These are phyloP conservation scores for Naganishia albida DNA, from an alignment of 1,284 basidiomycete genomes.

Conservation along the genomic window DNA sequence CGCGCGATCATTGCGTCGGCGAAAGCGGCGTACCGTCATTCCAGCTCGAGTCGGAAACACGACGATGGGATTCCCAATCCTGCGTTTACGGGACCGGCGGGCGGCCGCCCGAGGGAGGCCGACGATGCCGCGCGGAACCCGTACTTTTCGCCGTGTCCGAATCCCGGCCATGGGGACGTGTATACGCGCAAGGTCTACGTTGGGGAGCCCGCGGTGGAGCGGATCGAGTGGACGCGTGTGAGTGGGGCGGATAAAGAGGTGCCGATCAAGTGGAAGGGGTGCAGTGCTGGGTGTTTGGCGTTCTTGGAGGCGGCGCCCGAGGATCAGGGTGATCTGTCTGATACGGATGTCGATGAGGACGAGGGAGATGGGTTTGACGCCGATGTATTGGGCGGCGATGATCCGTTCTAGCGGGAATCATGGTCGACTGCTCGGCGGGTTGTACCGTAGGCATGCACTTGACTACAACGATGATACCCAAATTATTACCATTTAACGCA, in stretches of 20 bases:
- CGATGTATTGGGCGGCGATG: constrained; percentile 29
- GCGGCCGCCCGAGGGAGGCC: not conserved
- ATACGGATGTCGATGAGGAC: constrained; percentile 36
- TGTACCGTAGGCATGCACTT: no score
- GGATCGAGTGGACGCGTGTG: constrained; percentile 49
- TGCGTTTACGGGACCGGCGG: constrained; percentile 12
- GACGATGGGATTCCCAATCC: constrained; percentile 32
- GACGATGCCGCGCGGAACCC: constrained; percentile 51
- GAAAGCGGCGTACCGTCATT: constrained; percentile 16
- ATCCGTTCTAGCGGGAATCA: constrained; percentile 4
- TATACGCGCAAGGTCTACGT: constrained; percentile 43
- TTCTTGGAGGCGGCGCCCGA: constrained; percentile 43
- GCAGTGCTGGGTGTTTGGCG: constrained; percentile 48
- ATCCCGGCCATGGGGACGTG: constrained; percentile 43
- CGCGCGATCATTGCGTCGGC: constrained; percentile 13
- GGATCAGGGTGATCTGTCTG: constrained; percentile 27
- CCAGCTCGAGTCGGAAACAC: constrained; percentile 14
- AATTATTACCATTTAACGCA: no score
- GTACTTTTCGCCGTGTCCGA: constrained; percentile 49
- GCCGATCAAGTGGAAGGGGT: constrained; percentile 50
- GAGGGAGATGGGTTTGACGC: constrained; percentile 31
- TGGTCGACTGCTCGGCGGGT: no score
- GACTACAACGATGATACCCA: no score
- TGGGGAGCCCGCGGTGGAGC: constrained; percentile 46
- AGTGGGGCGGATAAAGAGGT: constrained; percentile 38